phyloP scores from a whole-genome alignment of 2,329 filamentous ascomycete genomes.

The Sporothrix pallida region DNA sequence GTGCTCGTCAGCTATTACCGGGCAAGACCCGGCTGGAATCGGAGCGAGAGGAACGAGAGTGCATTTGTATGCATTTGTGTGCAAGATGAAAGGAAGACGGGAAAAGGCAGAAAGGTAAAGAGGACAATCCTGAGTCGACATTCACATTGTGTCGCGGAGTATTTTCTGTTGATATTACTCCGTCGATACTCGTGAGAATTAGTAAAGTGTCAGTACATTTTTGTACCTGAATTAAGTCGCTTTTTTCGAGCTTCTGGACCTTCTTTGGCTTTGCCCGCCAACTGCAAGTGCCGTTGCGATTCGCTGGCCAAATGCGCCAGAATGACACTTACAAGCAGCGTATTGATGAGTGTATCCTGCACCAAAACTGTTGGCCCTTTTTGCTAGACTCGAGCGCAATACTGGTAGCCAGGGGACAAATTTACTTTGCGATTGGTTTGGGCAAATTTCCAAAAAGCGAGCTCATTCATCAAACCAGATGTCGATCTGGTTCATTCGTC shows the following conservation, averaged over 20 bases:
- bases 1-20: constrained; percentile 28
- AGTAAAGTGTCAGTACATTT: too few species aligned
- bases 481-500: neutral
- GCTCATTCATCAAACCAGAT: neutral
- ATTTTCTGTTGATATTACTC: neutral
- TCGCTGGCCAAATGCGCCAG: too few species aligned
- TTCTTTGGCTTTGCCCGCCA: neutral
- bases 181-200: neutral
- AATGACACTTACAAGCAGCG: too few species aligned
- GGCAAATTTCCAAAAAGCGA: neutral
- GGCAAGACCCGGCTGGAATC: constrained; percentile 31
- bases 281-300: too few species aligned
- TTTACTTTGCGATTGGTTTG: neutral
- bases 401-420: neutral
- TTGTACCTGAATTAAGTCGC: neutral
- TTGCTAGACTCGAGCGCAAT: neutral
- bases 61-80: neutral
- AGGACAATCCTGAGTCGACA: neutral
- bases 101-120: neutral
- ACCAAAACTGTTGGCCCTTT: neutral
- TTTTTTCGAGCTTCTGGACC: neutral
- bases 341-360: neutral
- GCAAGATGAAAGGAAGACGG: neutral
- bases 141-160: neutral
- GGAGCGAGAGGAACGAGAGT: constrained; percentile 21